Conservation (phyloP, 352 stramenopile species). For the Phytophthora sp. region DNA sequence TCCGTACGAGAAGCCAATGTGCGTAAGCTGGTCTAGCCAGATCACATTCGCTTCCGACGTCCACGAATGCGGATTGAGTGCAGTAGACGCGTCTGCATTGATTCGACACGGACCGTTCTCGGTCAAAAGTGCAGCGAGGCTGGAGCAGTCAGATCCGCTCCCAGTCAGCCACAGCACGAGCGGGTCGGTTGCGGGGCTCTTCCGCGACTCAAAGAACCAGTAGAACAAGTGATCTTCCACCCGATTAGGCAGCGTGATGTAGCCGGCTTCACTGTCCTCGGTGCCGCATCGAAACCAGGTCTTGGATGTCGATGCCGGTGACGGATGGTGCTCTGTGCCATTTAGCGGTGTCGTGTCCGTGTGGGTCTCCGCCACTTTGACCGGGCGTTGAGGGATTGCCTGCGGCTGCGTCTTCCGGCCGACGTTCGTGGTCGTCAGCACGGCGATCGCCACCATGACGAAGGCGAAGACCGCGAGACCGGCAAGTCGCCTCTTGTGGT, state of each 20-base stretch:
- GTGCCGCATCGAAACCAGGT: conserved; percentile 31
- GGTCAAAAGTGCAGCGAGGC: conserved; percentile 41
- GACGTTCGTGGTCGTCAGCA: conserved; percentile 28
- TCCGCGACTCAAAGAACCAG: conserved; percentile 67
- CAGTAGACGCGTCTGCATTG: conserved; percentile 37
- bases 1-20: conserved; percentile 56
- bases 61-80: conserved; percentile 58
- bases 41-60: conserved; percentile 60
- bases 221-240: conserved; percentile 62
- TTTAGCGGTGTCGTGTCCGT: conserved; percentile 7
- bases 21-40: conserved; percentile 62
- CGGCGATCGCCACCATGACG: conserved; percentile 16
- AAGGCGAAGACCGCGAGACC: conserved; percentile 25
- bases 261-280: conserved; percentile 47
- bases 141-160: conserved; percentile 45
- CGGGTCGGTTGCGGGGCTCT: conserved; percentile 52
- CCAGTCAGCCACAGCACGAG: conserved; percentile 76
- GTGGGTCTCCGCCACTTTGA: conserved; percentile 4
- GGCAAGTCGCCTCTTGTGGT: conserved; percentile 17
- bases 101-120: conserved; percentile 68
- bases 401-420: neutral
- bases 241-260: conserved; percentile 43
- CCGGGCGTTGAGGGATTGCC: conserved; percentile 5
- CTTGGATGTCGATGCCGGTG: neutral
- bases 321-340: neutral